Percentiles rank a stretch among this genome's conserved stretches.
phyloP scores from a whole-genome alignment of 2,329 filamentous ascomycete genomes.

The Cladobotryum mycophilum region DNA sequence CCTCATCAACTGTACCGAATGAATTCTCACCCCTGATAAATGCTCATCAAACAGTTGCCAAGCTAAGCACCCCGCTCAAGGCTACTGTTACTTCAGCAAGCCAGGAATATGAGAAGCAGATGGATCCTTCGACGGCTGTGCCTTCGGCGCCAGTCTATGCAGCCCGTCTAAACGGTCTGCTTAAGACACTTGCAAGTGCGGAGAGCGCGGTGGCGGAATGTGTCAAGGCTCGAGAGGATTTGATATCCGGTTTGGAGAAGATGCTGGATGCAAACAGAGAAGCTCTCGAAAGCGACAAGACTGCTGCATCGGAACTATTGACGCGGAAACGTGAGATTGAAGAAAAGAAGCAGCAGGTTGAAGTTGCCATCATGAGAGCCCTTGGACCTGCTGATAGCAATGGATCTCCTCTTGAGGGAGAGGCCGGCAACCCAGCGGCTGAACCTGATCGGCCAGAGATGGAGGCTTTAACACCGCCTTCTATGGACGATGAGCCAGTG shows the following conservation, averaged over 20 bases:
- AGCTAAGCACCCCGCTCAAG: slow-evolving; percentile 62
- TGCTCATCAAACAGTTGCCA: slow-evolving; percentile 66
- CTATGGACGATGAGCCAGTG: slow-evolving; percentile 40
- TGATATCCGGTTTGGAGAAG: slow-evolving; percentile 77
- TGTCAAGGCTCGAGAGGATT: slow-evolving; percentile 72
- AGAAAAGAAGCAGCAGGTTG: slow-evolving; percentile 77
- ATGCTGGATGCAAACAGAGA: slow-evolving; percentile 68
- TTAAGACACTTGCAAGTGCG: slow-evolving; percentile 81
- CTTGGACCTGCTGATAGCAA: slow-evolving; percentile 56
- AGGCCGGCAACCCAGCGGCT: slow-evolving; percentile 39
- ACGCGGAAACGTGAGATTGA: slow-evolving; percentile 69
- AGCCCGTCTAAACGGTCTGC: slow-evolving; percentile 78
- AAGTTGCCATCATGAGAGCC: slow-evolving; percentile 83
- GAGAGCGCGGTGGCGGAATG: slow-evolving; percentile 85
- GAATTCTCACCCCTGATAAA: slow-evolving; percentile 73
- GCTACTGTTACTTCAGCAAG: slow-evolving; percentile 64
- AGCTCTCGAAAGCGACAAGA: slow-evolving; percentile 64
- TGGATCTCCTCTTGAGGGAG: slow-evolving; percentile 40
- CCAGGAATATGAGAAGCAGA: slow-evolving; percentile 78
- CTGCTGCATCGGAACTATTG: slow-evolving; percentile 55
- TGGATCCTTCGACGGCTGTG: slow-evolving; percentile 59
- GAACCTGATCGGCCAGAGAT: slow-evolving; percentile 72
- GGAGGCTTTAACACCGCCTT: slow-evolving; percentile 80
- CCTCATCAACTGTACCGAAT: slow-evolving; percentile 55
- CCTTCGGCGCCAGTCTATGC: slow-evolving; percentile 88